phyloP scores from a whole-genome alignment of 805 yeast species.

The Starmerella kuoi region DNA sequence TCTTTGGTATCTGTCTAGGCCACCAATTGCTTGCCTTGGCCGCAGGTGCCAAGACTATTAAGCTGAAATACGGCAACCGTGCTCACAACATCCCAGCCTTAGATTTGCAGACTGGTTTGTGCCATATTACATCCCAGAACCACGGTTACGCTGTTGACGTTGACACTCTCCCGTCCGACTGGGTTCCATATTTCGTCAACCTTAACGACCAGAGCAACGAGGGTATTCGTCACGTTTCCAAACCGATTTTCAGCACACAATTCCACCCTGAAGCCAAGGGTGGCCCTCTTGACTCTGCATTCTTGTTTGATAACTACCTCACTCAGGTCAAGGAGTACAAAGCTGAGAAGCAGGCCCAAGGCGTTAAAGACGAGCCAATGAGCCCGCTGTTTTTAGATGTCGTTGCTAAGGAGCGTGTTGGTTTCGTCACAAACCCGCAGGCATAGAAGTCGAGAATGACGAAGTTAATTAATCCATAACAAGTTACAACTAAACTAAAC shows the following conservation, averaged over 20 bases:
- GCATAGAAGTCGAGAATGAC: slow-evolving; percentile 9
- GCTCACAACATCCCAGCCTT: slow-evolving; percentile 97
- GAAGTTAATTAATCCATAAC: neutral
- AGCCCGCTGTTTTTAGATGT: slow-evolving; percentile 34
- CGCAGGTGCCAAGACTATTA: slow-evolving; percentile 81
- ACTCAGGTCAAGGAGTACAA: slow-evolving; percentile 51
- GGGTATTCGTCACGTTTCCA: slow-evolving; percentile 82
- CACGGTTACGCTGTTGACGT: slow-evolving; percentile 97
- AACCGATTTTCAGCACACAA: slow-evolving; percentile 92
- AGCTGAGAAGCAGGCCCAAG: slow-evolving; percentile 33
- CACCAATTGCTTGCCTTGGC: slow-evolving; percentile 95
- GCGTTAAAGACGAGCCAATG: slow-evolving; percentile 31
- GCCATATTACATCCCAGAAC: slow-evolving; percentile 97
- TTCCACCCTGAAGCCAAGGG: slow-evolving; percentile 99
- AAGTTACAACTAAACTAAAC: neutral
- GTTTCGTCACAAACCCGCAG: slow-evolving; percentile 32
- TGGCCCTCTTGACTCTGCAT: slow-evolving; percentile 90
- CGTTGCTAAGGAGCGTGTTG: slow-evolving; percentile 34
- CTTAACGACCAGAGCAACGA: slow-evolving; percentile 93
- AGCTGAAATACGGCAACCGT: slow-evolving; percentile 95
- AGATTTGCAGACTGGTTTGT: slow-evolving; percentile 78
- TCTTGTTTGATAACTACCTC: slow-evolving; percentile 82
- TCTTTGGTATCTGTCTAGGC: slow-evolving; percentile 95
- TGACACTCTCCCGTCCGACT: slow-evolving; percentile 56
- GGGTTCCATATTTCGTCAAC: slow-evolving; percentile 81